Percentiles rank a stretch among this genome's conserved stretches.
These are phyloP conservation scores for Venturia asperata DNA, from an alignment of 2,329 filamentous ascomycete genomes.

Conservation along the genomic window DNA sequence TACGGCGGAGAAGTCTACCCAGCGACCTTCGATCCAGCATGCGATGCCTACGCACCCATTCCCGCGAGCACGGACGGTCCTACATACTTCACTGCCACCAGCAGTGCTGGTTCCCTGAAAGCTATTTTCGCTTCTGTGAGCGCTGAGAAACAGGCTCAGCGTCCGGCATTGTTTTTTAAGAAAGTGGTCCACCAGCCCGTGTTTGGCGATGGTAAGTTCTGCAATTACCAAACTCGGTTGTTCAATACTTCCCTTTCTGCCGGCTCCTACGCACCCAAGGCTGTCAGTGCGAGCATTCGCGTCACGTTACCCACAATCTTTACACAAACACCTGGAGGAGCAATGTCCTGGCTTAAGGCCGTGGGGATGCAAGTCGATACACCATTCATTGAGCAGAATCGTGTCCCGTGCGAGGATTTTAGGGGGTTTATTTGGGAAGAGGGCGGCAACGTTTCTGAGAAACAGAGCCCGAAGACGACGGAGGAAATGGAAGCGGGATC, in stretches of 20 bases:
- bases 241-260: conserved; percentile 42
- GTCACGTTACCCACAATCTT: conserved; percentile 29
- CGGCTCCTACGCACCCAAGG: conserved; percentile 28
- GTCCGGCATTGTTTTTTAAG: conserved; percentile 36
- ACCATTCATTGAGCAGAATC: conserved; percentile 38
- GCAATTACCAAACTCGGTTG: conserved; percentile 40
- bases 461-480: background rate
- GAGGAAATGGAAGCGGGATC: background rate
- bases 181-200: conserved; percentile 51
- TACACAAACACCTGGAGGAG: conserved; percentile 18
- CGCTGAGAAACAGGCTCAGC: background rate
- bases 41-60: conserved; percentile 40
- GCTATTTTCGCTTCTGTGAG: background rate
- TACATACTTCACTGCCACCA: background rate
- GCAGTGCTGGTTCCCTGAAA: background rate
- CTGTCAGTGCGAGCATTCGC: conserved; percentile 30
- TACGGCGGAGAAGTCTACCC: conserved; percentile 43
- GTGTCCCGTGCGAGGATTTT: conserved; percentile 25
- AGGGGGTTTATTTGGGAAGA: conserved; percentile 2
- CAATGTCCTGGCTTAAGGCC: conserved; percentile 28
- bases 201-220: conserved; percentile 37
- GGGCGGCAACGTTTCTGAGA: background rate
- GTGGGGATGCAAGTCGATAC: conserved; percentile 33
- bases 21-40: conserved; percentile 41
- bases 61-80: background rate